Evolutionary conservation across 192 early-diverging fungal species (phyloP).

Genomic region (Coemansia sp.): DNA sequence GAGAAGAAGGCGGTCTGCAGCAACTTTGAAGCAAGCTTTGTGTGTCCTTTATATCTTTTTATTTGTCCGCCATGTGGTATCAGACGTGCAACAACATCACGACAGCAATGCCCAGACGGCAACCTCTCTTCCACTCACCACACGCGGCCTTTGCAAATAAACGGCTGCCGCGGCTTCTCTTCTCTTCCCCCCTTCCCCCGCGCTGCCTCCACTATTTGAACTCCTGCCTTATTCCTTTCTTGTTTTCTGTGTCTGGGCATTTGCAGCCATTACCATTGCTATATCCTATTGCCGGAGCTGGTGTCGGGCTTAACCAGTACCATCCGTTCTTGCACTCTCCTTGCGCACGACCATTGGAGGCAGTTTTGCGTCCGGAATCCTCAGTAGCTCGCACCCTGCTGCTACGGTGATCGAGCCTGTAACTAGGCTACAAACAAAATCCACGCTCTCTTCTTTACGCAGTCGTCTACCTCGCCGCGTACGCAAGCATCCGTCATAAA

Average conservation of each 20-base stretch:
- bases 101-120: not conserved
- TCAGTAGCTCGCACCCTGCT: not conserved
- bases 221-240: not conserved
- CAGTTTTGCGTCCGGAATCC: not conserved
- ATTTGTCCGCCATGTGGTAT: conserved; percentile 8
- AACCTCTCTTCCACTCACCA: not conserved
- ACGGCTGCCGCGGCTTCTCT: not conserved
- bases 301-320: not conserved
- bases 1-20: conserved; percentile 7
- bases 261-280: not conserved
- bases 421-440: not conserved
- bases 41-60: conserved; percentile 2
- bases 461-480: not conserved
- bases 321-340: not conserved
- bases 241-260: not conserved
- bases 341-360: not conserved
- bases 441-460: not conserved
- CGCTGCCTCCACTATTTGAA: conserved; percentile 1
- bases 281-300: not conserved
- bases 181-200: not conserved
- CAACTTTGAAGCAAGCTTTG: not conserved
- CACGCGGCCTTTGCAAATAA: not conserved
- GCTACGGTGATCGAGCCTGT: not conserved
- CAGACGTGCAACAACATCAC: not conserved
- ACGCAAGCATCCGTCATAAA: not conserved